Evolutionary conservation across 2,329 filamentous ascomycete genomes (phyloP).

Genomic region (Colletotrichum truncatum): DNA sequence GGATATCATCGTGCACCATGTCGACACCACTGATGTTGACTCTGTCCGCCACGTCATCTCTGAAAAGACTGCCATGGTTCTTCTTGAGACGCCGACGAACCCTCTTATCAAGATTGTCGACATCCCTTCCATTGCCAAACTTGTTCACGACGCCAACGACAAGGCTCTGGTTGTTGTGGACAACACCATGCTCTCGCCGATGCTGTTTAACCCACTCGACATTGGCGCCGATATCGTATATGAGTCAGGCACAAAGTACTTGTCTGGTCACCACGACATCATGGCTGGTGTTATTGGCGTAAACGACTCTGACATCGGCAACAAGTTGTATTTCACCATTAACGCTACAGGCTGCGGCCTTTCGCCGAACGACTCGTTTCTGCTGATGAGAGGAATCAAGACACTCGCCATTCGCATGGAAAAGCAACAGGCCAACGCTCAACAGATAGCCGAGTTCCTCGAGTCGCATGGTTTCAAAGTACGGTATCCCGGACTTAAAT

Average conservation of each 20-base stretch:
- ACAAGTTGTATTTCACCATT: conserved; percentile 96
- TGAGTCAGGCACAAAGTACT: conserved; percentile 97
- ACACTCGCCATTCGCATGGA: conserved; percentile 98
- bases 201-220: conserved; percentile 93
- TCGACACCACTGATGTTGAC: conserved; percentile 87
- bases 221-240: conserved; percentile 96
- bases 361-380: conserved; percentile 94
- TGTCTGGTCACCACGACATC: conserved; percentile 97
- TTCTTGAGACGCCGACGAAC: conserved; percentile 96
- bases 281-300: conserved; percentile 98
- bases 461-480: conserved; percentile 93
- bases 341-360: conserved; percentile 95
- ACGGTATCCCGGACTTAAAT: conserved; percentile 91
- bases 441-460: conserved; percentile 90
- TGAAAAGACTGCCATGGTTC: conserved; percentile 90
- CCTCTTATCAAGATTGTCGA: conserved; percentile 98
- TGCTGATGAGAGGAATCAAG: conserved; percentile 95
- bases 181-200: conserved; percentile 98
- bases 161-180: conserved; percentile 89
- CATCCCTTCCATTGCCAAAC: conserved; percentile 79
- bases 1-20: conserved; percentile 93
- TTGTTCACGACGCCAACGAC: conserved; percentile 80
- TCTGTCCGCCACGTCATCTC: conserved; percentile 75
- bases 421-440: conserved; percentile 93
- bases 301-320: conserved; percentile 82